Base-by-base conservation (phyloP, 202 grass and related monocot species). In the Saccharum hybrid region DNA sequence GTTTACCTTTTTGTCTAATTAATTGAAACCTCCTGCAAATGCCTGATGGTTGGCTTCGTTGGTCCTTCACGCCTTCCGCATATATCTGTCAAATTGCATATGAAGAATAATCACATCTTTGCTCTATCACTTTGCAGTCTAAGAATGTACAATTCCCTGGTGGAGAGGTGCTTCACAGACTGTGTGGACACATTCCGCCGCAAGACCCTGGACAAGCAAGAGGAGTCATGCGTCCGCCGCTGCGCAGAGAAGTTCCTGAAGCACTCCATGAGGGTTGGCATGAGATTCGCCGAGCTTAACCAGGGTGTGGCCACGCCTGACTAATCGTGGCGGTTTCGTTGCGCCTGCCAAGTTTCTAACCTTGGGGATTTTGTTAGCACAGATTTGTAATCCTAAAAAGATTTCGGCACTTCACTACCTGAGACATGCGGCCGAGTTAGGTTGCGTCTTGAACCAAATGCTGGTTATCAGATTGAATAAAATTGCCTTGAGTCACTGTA, bases 161-260 rank as follows among this genome's bases (percentile, higher is more conserved):
- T 99, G 38, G 96, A 96, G 86, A 85, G 76, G 28, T 96, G 96
- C 89, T 99, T 99, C 74, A 83, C 83, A 0, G 96, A 99, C 48
- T 99, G 96, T 5, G 93, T 96, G 0, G 96, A 99, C 28, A 89
- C 91, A 0, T 99, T 99, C 82, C 82, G 89, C 6, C 82, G 96
- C 46, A 99, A 99, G 85, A 83, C 93, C 37, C 88, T 99, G 7
- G 93, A 96, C 83, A 99, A 96, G 84, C 93, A 99, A 83, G 96
- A 99, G 87, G 96, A 96, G 83, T 86, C 91, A 0, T 98, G 93
- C 0, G 85, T 98, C 66, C 76, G 60, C n/a, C 91, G 96, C 57
- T 96, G 96, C 1, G 93, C 96, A 0, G 96, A 99, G 76, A 99
- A 99, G 88, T 99, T 99, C 74, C 74, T 99, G 80, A 99, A 99